Conservation (phyloP, 139 green algal genomes). For the Chlorella sorokiniana region DNA sequence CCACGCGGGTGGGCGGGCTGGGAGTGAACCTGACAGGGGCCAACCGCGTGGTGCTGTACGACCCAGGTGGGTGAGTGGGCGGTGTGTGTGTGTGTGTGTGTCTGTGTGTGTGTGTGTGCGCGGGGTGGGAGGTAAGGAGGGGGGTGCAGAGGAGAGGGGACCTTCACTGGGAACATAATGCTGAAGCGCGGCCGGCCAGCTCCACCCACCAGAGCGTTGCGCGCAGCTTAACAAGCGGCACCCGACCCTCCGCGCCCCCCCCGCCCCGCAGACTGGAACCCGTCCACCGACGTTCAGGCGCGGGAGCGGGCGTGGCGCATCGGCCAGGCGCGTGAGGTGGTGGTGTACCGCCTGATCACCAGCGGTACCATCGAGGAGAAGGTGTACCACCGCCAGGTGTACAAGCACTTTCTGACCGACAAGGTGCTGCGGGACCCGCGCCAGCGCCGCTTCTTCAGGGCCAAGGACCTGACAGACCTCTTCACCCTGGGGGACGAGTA, state of each 20-base stretch:
- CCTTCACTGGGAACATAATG: no score
- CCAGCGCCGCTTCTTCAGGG: slow-evolving; percentile 93
- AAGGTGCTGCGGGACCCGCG: slow-evolving; percentile 87
- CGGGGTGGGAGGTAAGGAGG: not conserved
- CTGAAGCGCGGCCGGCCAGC: no score
- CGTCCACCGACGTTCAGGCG: slow-evolving; percentile 88
- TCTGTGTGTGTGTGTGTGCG: not conserved
- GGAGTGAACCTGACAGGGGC: slow-evolving; percentile 95
- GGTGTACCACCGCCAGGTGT: slow-evolving; percentile 87
- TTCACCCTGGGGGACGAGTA: slow-evolving; percentile 90
- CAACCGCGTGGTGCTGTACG: slow-evolving; percentile 94
- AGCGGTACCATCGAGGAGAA: slow-evolving; percentile 98
- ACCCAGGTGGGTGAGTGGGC: slow-evolving; percentile 60
- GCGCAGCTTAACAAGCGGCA: not conserved
- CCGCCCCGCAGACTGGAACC: slow-evolving; percentile 90
- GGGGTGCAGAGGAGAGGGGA: no score
- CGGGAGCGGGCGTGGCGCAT: slow-evolving; percentile 97
- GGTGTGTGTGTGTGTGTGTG: no score
- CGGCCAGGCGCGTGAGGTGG: slow-evolving; percentile 90
- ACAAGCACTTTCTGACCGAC: slow-evolving; percentile 56
- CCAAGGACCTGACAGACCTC: slow-evolving; percentile 88
- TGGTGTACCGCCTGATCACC: slow-evolving; percentile 94
- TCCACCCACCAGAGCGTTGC: no score
- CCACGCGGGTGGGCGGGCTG: slow-evolving; percentile 95
- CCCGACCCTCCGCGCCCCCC: not conserved